Conservation (phyloP, 2,329 filamentous ascomycete genomes). For the Elsinoe perseae region DNA sequence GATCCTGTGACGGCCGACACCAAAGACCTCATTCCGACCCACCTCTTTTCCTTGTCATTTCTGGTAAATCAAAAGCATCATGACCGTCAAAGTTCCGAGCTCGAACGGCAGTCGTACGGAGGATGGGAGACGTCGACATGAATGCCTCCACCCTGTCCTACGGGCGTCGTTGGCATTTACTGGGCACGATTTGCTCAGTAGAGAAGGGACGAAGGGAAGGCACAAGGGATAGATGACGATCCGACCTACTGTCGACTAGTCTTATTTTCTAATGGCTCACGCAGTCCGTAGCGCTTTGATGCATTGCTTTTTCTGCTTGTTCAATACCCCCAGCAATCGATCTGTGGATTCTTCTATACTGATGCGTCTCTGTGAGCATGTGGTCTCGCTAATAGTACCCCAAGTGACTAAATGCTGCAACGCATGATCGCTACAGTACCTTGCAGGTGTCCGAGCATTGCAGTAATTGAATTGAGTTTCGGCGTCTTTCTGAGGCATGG, state of each 20-base stretch:
- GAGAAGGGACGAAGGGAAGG: neutral
- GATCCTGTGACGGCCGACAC: slow-evolving; percentile 12
- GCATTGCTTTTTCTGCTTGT: slow-evolving; percentile 14
- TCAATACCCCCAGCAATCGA: slow-evolving; percentile 16
- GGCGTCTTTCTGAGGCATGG: neutral
- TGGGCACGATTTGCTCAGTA: neutral
- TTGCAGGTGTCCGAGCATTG: neutral
- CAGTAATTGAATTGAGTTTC: neutral
- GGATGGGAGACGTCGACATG: neutral
- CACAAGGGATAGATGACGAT: slow-evolving; percentile 11
- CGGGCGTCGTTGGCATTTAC: neutral
- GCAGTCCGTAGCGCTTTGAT: slow-evolving; percentile 13
- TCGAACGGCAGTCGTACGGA: neutral
- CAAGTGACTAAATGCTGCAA: too few species aligned
- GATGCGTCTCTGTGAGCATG: neutral
- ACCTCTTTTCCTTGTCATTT: neutral
- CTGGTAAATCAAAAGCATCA: slow-evolving; percentile 13
- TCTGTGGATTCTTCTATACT: slow-evolving; percentile 10
- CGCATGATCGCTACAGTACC: neutral
- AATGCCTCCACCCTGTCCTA: neutral
- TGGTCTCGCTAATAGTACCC: neutral
- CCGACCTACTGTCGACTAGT: slow-evolving; percentile 12
- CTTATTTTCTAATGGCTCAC: slow-evolving; percentile 15
- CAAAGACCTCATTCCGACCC: neutral
- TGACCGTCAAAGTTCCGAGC: slow-evolving; percentile 4